A percentile compares a stretch with the other conserved stretches of the same genome.
phyloP scores from a whole-genome alignment of 345 rosid species.

The Salix viminalis region DNA sequence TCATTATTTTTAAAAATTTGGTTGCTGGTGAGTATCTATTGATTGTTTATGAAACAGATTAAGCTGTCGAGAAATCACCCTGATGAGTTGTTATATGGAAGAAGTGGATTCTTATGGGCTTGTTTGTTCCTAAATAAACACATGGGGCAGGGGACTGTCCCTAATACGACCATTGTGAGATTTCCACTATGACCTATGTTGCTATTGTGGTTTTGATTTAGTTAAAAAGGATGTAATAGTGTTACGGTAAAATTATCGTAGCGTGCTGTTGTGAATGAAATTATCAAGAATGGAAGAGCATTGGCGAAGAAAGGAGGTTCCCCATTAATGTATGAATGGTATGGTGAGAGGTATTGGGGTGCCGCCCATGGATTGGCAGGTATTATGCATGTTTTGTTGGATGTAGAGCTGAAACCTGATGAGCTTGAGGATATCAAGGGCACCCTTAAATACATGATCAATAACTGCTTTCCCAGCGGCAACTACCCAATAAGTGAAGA shows the following conservation, averaged over 20 bases:
- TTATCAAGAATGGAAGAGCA: slow-evolving; percentile 21
- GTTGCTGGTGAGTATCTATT: not conserved
- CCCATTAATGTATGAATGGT: slow-evolving; percentile 30
- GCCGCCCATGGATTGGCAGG: slow-evolving; percentile 33
- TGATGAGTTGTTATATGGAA: slow-evolving; percentile 28
- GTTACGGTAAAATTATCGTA: not conserved
- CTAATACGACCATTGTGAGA: slow-evolving; percentile 23
- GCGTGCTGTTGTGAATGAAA: slow-evolving; percentile 21
- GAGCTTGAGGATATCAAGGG: slow-evolving; percentile 26
- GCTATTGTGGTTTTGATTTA: not conserved
- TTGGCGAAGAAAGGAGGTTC: slow-evolving; percentile 18
- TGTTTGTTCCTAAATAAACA: slow-evolving; percentile 28
- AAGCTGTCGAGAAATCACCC: slow-evolving; percentile 13
- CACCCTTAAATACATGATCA: slow-evolving; percentile 26
- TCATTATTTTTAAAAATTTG: not conserved
- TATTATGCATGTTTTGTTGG: slow-evolving; percentile 31
- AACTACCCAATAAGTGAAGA: slow-evolving; percentile 23
- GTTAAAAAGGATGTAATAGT: not conserved
- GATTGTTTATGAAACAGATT: slow-evolving; percentile 13
- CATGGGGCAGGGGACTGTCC: slow-evolving; percentile 14
- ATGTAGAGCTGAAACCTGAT: slow-evolving; percentile 14
- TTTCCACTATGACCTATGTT: not conserved
- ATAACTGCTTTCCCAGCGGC: slow-evolving; percentile 20
- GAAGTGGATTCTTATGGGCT: slow-evolving; percentile 29
- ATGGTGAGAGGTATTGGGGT: slow-evolving; percentile 30